A percentile compares a stretch with the other conserved stretches of the same genome.
phyloP scores from a whole-genome alignment of 441 rosid genomes.

The Croton setiger region DNA sequence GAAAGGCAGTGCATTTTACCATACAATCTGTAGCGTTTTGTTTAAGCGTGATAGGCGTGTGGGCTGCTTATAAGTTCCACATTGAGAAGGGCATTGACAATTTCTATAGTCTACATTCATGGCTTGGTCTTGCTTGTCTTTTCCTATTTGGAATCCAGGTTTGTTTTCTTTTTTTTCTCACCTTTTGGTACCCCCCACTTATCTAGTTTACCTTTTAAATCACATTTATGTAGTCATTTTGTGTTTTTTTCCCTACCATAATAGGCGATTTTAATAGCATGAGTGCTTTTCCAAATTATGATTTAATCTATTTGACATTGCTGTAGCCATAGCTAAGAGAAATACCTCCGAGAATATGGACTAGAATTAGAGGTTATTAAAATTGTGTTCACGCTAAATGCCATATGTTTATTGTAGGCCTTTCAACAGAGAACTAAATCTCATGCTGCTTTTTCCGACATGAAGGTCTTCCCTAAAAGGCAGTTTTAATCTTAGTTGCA shows the following conservation, averaged over 20 bases:
- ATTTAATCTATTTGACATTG: no score
- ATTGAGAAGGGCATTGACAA: slow-evolving; percentile 75
- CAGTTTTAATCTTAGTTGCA: no score
- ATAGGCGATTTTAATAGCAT: not conserved
- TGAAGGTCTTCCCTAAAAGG: no score
- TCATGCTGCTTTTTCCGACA: no score
- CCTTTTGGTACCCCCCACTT: no score
- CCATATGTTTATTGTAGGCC: no score
- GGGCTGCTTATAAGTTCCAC: slow-evolving; percentile 90
- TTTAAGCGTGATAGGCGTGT: slow-evolving; percentile 59
- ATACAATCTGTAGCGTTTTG: slow-evolving; percentile 56
- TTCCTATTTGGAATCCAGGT: slow-evolving; percentile 76
- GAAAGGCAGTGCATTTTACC: slow-evolving; percentile 60
- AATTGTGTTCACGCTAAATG: no score
- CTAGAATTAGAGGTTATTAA: no score
- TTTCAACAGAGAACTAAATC: no score
- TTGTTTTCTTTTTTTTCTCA: not conserved
- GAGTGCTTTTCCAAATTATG: not conserved
- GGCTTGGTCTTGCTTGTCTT: slow-evolving; percentile 83
- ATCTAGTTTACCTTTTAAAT: not conserved
- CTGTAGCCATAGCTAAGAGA: no score
- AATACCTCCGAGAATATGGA: no score
- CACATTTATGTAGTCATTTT: not conserved
- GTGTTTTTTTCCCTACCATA: not conserved
- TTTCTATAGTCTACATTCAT: slow-evolving; percentile 90